Base-by-base conservation (phyloP, 2,329 filamentous ascomycete species). In the Ceratocystis papillata region DNA sequence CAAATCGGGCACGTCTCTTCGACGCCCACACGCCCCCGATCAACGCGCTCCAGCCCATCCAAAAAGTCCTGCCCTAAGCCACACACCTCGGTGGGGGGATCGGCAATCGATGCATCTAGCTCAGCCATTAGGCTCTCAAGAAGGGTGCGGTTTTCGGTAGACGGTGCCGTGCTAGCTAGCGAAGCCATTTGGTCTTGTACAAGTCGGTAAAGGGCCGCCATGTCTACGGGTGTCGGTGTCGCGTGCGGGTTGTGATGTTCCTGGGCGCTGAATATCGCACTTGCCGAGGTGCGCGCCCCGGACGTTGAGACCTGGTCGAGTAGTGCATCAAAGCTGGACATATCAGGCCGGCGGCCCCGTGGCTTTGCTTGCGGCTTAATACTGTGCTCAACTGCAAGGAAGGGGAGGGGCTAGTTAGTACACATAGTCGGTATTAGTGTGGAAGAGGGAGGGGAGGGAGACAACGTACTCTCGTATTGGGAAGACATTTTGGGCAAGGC, bases 1-100 rank as follows among this genome's bases (percentile, higher is more conserved):
- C 84, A 87, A 72, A 87, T 87, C 53, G 84, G 81, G 69, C 84
- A 87, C 66, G 77, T 73, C 63, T 81, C 82, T 57, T 84, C 82
- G 1, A 71, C 63, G 70, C 74, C 74, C 33, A 87, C 76, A 57
- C 69, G 72, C 76, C 79, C 80, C 69, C 79, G 78, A 46, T 76
- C 73, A 63, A 87, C 83, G 15, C 84, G 77, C 68, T 87, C 84
- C 64, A 87, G 76, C 44, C 72, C 70, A 73, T 86, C 84, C 44
- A 87, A 75, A 72, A 83, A 86, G 69, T 79, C 76, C 75, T 86
- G 84, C 67, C 76, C 74, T 20, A 86, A 82, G 69, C 84, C 84
- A 1, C 74, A 74, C 65, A 86, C 76, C 67, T 75, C 74, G 41
- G 74, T 75, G 0, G 83, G 83, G 63, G 82, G 82, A 66, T 79